Evolutionary conservation across 768 basidiomycete species (phyloP), one percentile per base, ranked within the genome.

Genomic region (Suillus sp.): DNA sequence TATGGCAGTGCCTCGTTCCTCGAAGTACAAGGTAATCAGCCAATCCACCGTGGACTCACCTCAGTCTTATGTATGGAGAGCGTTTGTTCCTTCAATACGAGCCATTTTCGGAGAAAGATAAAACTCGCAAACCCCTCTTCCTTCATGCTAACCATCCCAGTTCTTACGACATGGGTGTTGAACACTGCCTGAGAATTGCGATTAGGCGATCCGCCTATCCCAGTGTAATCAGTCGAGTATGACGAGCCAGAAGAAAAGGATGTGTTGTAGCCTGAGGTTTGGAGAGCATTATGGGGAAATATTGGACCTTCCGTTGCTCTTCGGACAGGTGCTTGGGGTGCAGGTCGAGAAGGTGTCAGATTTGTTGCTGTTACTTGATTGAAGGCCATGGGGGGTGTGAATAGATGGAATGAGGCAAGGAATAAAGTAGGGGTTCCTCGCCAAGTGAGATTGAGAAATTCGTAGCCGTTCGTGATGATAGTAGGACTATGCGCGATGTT

Each of bases 91-190:
- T 86, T 91, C 65, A 99, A 81, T 5, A 96, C 83, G 62, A 98
- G 78, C 90, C 91, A 98, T 74, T 93, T 92, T 71, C 91, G 86
- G 74, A 90, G 86, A 88, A 96, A 98, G 57, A 97, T 83, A 84
- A 93, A 95, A 66, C 91, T 92, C 2, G 91, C 88, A 66, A 98
- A 88, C 1, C 94, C 92, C 57, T 97, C 96, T 75, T 99, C 96
- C 81, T 99, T 99, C 70, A 96, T 81, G 74, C 84, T 90, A 51
- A 92, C 94, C 48, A 78, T 78, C n/a, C 92, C 96, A 61, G 78
- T 79, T 50, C 93, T 80, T 53, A 95, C 78, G 59, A 90, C 74
- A 55, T 86, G 82, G 2, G 80, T 66, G 64, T 68, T 72, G 59
- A 73, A 67, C 58, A 71, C 62, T 30, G 68, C 61, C 42, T 79